phyloP scores from a whole-genome alignment of 2,329 filamentous ascomycete genomes.

The Rutstroemia sp. region DNA sequence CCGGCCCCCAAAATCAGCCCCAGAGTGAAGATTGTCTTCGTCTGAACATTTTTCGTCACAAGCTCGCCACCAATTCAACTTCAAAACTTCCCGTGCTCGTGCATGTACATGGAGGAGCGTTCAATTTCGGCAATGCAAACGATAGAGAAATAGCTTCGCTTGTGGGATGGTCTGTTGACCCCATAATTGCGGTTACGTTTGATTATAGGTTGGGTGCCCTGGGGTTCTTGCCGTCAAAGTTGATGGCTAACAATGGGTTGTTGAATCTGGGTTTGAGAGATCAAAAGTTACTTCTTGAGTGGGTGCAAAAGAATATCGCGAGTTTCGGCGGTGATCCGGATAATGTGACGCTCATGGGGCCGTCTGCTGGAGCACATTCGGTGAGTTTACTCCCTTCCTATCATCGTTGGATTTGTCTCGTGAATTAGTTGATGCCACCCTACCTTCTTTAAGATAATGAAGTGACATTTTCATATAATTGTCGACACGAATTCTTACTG shows the following conservation, averaged over 20 bases:
- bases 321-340: slow-evolving; percentile 52
- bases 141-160: slow-evolving; percentile 43
- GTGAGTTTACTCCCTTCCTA: slow-evolving; percentile 29
- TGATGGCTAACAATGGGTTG: slow-evolving; percentile 47
- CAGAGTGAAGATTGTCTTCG: slow-evolving; percentile 45
- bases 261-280: slow-evolving; percentile 60
- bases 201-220: slow-evolving; percentile 58
- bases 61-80: slow-evolving; percentile 15
- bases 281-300: slow-evolving; percentile 50
- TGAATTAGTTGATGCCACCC: too few relatives aligned
- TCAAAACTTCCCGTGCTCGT: slow-evolving; percentile 43
- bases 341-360: slow-evolving; percentile 54
- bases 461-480: background rate
- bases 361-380: slow-evolving; percentile 56
- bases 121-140: slow-evolving; percentile 45
- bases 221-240: slow-evolving; percentile 57
- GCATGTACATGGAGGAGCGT: slow-evolving; percentile 57
- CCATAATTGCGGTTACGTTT: slow-evolving; percentile 51
- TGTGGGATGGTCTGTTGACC: slow-evolving; percentile 44
- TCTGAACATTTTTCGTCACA: slow-evolving; percentile 39
- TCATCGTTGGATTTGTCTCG: background rate
- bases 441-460: too few relatives aligned
- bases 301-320: slow-evolving; percentile 53
- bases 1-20: slow-evolving; percentile 11
- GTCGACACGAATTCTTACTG: background rate